Percentiles rank a stretch among this genome's conserved stretches.
Evolutionary conservation across 768 basidiomycete genomes (phyloP).

Genomic region (Mycena sanguinolenta): DNA sequence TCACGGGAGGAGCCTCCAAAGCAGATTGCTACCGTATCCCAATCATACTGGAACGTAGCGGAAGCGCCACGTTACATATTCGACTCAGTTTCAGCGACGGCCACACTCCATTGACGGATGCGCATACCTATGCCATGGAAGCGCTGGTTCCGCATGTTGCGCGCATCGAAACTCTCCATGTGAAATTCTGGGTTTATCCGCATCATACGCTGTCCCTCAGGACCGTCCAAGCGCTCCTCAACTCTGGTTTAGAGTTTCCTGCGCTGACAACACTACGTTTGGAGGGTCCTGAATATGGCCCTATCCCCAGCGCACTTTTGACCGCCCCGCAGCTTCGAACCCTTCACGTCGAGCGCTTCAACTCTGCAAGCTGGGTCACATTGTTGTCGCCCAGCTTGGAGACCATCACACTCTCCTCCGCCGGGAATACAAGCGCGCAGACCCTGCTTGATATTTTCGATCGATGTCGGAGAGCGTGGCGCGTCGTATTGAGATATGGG

Average conservation of each 20-base stretch:
- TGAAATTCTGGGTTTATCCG: not conserved
- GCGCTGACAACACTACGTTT: not conserved
- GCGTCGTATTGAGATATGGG: not conserved
- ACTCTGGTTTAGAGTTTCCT: slow-evolving; percentile 3
- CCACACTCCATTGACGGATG: not conserved
- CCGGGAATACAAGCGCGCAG: not conserved
- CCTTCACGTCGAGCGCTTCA: not conserved
- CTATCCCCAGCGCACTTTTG: not conserved
- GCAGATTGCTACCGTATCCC: not conserved
- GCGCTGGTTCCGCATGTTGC: not conserved
- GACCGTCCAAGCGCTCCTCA: not conserved
- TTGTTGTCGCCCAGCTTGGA: slow-evolving; percentile 9
- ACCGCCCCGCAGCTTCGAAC: slow-evolving; percentile 2
- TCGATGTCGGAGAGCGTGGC: not conserved
- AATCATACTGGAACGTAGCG: slow-evolving; percentile 1
- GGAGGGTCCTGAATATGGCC: not conserved
- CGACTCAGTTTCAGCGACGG: not conserved
- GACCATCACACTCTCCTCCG: not conserved
- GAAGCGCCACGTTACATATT: slow-evolving; percentile 2
- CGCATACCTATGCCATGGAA: not conserved
- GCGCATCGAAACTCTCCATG: slow-evolving; percentile 12
- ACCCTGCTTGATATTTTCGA: not conserved
- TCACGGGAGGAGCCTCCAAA: not conserved
- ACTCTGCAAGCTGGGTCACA: not conserved
- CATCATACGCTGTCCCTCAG: not conserved